Conservation (phyloP, 805 yeast species). For the Kuraishia capsulata region DNA sequence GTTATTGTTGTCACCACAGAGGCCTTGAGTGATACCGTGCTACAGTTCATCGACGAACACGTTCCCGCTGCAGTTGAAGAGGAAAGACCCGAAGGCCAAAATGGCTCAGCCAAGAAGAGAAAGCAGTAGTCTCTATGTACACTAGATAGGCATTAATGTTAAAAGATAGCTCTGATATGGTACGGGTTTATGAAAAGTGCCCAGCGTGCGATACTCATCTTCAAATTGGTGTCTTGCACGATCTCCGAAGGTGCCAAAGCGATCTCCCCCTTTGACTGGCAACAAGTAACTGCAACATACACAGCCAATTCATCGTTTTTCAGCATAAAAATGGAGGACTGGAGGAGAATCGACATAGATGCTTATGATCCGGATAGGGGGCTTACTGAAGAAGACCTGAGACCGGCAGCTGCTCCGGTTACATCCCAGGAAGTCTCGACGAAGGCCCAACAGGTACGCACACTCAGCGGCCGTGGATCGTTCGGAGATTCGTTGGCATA, state of each 20-base stretch:
- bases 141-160: not conserved
- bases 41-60: conserved; percentile 31
- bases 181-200: too few relatives aligned
- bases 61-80: not conserved
- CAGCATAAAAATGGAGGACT: conserved; percentile 59
- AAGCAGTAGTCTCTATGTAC: conserved; percentile 3
- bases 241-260: too few relatives aligned
- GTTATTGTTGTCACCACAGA: conserved; percentile 40
- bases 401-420: conserved; percentile 43
- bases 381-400: conserved; percentile 53
- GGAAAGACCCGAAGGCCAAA: conserved; percentile 1
- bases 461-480: conserved; percentile 62
- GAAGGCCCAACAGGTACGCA: conserved; percentile 49
- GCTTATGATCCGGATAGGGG: conserved; percentile 78
- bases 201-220: too few relatives aligned
- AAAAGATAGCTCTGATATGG: too few relatives aligned
- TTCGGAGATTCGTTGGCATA: conserved; percentile 54
- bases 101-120: conserved; percentile 4
- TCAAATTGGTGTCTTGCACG: too few relatives aligned
- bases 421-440: conserved; percentile 45
- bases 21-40: conserved; percentile 26
- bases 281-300: too few relatives aligned
- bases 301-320: not conserved
- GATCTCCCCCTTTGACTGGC: too few relatives aligned
- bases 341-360: conserved; percentile 95